Conservation (phyloP, 2,329 filamentous ascomycete genomes). For the Sarocladiaceae sp. region DNA sequence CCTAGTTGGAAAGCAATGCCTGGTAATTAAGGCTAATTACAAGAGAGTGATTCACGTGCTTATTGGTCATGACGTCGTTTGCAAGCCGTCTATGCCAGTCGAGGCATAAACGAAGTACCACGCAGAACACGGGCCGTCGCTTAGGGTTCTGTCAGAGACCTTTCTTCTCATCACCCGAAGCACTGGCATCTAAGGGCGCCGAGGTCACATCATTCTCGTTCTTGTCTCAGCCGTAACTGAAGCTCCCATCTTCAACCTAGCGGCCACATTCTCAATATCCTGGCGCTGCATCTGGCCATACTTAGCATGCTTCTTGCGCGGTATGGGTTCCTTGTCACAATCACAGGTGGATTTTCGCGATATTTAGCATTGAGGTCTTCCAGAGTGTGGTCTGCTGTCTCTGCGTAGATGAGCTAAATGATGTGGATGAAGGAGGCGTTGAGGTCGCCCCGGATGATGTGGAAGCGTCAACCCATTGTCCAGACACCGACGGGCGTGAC, state of each 20-base stretch:
- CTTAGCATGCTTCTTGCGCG: conserved; percentile 38
- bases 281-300: conserved; percentile 40
- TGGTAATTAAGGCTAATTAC: no score
- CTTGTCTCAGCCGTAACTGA: not conserved
- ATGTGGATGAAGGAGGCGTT: conserved; percentile 41
- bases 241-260: not conserved
- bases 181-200: no score
- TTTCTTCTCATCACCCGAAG: no score
- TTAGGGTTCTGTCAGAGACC: no score
- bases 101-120: no score
- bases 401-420: conserved; percentile 45
- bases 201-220: not conserved
- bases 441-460: conserved; percentile 46
- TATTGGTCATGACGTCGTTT: no score
- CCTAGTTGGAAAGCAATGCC: no score
- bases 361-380: conserved; percentile 32
- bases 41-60: no score
- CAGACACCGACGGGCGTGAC: conserved; percentile 32
- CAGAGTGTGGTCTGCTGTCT: conserved; percentile 31
- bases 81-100: no score
- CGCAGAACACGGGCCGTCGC: no score
- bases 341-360: conserved; percentile 30
- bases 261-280: not conserved
- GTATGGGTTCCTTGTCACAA: conserved; percentile 47
- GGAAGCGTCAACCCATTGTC: conserved; percentile 47